These are phyloP conservation scores for Phytophthora pistaciae DNA, from an alignment of 352 stramenopile genomes.

Conservation along the genomic window DNA sequence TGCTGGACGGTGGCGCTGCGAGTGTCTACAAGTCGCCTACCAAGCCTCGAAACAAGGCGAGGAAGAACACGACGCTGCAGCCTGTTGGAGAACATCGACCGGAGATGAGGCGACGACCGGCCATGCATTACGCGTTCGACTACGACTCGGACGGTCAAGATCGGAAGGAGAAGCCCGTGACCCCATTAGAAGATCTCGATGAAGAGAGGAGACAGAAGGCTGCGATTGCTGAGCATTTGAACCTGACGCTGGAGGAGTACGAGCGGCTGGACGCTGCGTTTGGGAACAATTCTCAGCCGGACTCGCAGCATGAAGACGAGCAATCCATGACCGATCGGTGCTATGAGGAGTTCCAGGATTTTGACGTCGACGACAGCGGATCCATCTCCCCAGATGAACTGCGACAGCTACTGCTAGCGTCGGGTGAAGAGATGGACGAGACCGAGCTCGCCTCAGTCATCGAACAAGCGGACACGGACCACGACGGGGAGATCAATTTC, in stretches of 20 bases:
- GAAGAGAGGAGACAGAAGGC: conserved; percentile 60
- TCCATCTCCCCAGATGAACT: conserved; percentile 81
- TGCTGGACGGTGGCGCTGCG: conserved; percentile 11
- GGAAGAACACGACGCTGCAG: conserved; percentile 16
- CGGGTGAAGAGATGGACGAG: conserved; percentile 84
- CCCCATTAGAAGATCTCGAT: conserved; percentile 52
- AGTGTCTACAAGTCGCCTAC: conserved; percentile 18
- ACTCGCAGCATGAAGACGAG: conserved; percentile 13
- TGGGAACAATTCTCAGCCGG: conserved; percentile 26
- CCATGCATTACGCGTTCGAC: conserved; percentile 41
- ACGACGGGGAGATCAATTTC: conserved; percentile 84
- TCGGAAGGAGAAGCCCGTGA: background rate
- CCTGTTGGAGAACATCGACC: conserved; percentile 12
- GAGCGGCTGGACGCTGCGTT: conserved; percentile 72
- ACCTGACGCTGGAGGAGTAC: conserved; percentile 76
- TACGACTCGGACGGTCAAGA: conserved; percentile 44
- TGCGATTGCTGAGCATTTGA: conserved; percentile 65
- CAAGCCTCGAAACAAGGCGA: conserved; percentile 23
- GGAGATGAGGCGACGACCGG: conserved; percentile 16
- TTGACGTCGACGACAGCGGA: conserved; percentile 82
- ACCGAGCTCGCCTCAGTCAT: conserved; percentile 74
- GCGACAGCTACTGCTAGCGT: conserved; percentile 54
- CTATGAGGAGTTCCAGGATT: conserved; percentile 69
- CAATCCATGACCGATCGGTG: conserved; percentile 59
- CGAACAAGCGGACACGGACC: conserved; percentile 70